These are phyloP conservation scores for Porpolomopsis calyptriformis DNA, from an alignment of 768 basidiomycete species.

Conservation along the genomic window DNA sequence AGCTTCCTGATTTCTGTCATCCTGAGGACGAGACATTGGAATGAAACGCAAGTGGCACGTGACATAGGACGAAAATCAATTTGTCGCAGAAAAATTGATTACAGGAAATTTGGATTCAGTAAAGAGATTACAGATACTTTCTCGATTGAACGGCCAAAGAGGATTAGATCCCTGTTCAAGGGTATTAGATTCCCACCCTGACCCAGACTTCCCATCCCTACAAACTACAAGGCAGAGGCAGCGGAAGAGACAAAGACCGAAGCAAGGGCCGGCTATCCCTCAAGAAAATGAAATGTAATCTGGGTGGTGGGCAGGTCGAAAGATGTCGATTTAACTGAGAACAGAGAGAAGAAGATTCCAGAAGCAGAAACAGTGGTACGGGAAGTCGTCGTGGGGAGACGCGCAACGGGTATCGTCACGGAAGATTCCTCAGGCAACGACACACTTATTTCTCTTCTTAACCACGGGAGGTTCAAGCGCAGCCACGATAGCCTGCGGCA, in stretches of 20 bases:
- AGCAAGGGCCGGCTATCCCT: slow-evolving; percentile 3
- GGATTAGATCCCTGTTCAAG: slow-evolving; percentile 2
- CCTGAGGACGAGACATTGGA: slow-evolving; percentile 60
- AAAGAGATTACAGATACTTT: slow-evolving; percentile 2
- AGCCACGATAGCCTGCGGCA: slow-evolving; percentile 84
- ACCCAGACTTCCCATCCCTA: background rate
- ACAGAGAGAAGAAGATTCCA: slow-evolving; percentile 9
- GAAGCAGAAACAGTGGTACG: slow-evolving; percentile 16
- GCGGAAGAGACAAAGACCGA: background rate
- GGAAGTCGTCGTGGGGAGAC: slow-evolving; percentile 14
- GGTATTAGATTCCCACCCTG: slow-evolving; percentile 6
- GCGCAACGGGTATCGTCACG: slow-evolving; percentile 38
- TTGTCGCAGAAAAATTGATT: background rate
- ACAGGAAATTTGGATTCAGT: background rate
- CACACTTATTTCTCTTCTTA: slow-evolving; percentile 70
- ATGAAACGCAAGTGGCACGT: background rate
- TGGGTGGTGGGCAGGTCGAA: slow-evolving; percentile 12
- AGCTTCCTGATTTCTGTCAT: slow-evolving; percentile 86
- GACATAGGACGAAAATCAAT: background rate
- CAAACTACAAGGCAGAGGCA: slow-evolving; percentile 2
- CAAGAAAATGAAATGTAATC: slow-evolving; percentile 3
- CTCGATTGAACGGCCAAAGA: background rate
- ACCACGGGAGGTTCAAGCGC: slow-evolving; percentile 94
- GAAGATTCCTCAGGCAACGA: slow-evolving; percentile 59
- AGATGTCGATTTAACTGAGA: slow-evolving; percentile 32